phyloP scores from a whole-genome alignment of 495 filamentous ascomycete species.

The Aspergillus bertholletiae region DNA sequence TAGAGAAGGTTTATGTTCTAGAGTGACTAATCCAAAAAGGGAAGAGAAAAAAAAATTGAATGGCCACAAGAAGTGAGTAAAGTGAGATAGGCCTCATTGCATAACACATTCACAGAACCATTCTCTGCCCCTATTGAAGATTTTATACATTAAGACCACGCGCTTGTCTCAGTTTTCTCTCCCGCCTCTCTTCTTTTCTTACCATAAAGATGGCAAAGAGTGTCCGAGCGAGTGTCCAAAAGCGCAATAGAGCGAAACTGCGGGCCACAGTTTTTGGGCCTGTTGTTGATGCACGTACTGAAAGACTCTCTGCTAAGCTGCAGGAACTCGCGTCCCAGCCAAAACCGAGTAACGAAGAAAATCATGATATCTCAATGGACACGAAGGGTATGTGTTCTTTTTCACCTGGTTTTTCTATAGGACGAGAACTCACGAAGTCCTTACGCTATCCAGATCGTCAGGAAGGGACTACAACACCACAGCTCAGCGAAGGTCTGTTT shows the following conservation, averaged over 20 bases:
- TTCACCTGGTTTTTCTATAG: not conserved
- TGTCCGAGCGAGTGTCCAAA: constrained; percentile 66
- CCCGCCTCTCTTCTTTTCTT: not conserved
- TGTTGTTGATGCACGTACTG: constrained; percentile 66
- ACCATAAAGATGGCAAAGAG: constrained; percentile 97
- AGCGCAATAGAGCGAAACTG: constrained; percentile 72
- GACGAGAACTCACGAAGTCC: not conserved
- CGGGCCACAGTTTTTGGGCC: constrained; percentile 78
- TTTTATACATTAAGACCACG: not conserved
- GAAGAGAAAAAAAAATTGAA: constrained; percentile 20
- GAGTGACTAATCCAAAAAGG: constrained; percentile 8
- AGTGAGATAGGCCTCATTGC: not conserved
- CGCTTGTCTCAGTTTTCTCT: not conserved
- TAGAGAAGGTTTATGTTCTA: constrained; percentile 4
- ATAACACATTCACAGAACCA: too few species aligned
- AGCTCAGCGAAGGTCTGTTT: constrained; percentile 24
- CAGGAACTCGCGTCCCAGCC: constrained; percentile 70
- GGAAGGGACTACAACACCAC: constrained; percentile 11
- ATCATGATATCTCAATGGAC: constrained; percentile 17
- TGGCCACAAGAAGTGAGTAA: constrained; percentile 9
- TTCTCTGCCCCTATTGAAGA: too few species aligned
- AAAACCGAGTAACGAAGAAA: constrained; percentile 30
- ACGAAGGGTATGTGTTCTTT: constrained; percentile 23
- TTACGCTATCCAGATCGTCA: constrained; percentile 11
- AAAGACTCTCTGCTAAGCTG: constrained; percentile 76